phyloP scores from a whole-genome alignment of 2,329 filamentous ascomycete genomes.

The Alternaria incomplexa region DNA sequence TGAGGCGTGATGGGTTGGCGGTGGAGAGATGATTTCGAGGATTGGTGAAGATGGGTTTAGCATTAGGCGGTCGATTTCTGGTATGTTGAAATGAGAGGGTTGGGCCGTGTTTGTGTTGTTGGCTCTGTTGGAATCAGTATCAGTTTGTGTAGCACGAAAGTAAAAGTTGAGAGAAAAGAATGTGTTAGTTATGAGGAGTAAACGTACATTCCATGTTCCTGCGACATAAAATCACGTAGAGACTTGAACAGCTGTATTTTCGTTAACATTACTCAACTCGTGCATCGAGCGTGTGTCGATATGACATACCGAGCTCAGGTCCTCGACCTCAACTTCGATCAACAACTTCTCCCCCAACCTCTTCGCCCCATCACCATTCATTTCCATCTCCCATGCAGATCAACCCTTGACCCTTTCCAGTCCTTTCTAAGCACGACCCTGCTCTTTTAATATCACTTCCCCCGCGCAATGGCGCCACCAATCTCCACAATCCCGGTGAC shows the following conservation, averaged over 20 bases:
- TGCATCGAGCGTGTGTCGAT: neutral
- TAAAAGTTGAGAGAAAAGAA: neutral
- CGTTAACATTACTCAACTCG: neutral
- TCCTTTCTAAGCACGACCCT: neutral
- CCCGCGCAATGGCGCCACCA: slow-evolving; percentile 60
- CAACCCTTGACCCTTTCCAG: neutral
- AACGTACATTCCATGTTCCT: slow-evolving; percentile 14
- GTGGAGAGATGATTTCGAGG: slow-evolving; percentile 61
- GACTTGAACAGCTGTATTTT: slow-evolving; percentile 49
- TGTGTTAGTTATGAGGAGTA: neutral
- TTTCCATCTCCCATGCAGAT: slow-evolving; percentile 8
- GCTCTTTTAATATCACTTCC: neutral
- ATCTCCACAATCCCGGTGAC: slow-evolving; percentile 60
- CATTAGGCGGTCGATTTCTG: slow-evolving; percentile 53
- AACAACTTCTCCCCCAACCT: slow-evolving; percentile 62
- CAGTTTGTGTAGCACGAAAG: neutral
- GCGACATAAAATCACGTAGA: slow-evolving; percentile 36
- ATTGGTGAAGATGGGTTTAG: slow-evolving; percentile 16
- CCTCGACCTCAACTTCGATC: slow-evolving; percentile 41
- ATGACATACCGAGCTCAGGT: slow-evolving; percentile 35
- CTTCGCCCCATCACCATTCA: slow-evolving; percentile 45
- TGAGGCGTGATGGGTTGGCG: slow-evolving; percentile 42
- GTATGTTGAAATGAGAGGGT: slow-evolving; percentile 49
- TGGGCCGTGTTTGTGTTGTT: neutral
- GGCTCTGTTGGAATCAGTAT: neutral